Percentiles rank a stretch among this genome's conserved stretches.
Evolutionary conservation across 2,329 filamentous ascomycete genomes (phyloP).

Genomic region (Hypoxylon sp.): DNA sequence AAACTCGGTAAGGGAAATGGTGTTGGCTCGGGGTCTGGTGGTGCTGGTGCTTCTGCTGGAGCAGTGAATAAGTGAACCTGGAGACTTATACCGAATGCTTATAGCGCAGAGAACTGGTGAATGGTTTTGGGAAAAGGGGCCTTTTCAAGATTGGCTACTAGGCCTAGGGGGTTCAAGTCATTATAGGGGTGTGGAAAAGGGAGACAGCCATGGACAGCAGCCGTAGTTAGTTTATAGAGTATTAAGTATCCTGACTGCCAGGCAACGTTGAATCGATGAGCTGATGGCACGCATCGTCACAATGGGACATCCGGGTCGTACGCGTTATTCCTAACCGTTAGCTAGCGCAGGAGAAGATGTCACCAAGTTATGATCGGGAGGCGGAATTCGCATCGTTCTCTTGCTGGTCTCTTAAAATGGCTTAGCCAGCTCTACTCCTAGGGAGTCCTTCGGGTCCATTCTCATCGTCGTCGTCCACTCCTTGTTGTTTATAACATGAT

Average conservation of each 20-base stretch:
- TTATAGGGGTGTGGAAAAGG: neutral
- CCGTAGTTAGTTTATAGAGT: conserved; percentile 34
- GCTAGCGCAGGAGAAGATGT: conserved; percentile 11
- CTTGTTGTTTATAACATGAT: neutral
- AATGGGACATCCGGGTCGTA: conserved; percentile 5
- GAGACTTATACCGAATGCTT: neutral
- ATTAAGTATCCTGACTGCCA: conserved; percentile 26
- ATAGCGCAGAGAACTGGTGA: neutral
- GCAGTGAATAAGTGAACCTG: conserved; percentile 1
- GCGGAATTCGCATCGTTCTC: neutral
- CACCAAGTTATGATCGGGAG: neutral
- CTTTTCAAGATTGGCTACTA: conserved; percentile 1
- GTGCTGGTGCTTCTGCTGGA: neutral
- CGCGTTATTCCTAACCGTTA: conserved; percentile 10
- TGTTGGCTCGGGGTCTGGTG: conserved; percentile 24
- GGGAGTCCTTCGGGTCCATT: neutral
- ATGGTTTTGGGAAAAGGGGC: neutral
- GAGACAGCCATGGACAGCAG: conserved; percentile 9
- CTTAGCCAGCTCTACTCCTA: neutral
- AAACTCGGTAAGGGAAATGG: conserved; percentile 30
- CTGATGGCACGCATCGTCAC: neutral
- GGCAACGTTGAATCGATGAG: conserved; percentile 1
- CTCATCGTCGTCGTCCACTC: neutral
- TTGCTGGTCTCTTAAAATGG: neutral
- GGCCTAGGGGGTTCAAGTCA: neutral